Percentiles rank a stretch among this genome's conserved stretches.
Evolutionary conservation across 2,329 filamentous ascomycete genomes (phyloP).

Genomic region (Zymoseptoria passerinii): DNA sequence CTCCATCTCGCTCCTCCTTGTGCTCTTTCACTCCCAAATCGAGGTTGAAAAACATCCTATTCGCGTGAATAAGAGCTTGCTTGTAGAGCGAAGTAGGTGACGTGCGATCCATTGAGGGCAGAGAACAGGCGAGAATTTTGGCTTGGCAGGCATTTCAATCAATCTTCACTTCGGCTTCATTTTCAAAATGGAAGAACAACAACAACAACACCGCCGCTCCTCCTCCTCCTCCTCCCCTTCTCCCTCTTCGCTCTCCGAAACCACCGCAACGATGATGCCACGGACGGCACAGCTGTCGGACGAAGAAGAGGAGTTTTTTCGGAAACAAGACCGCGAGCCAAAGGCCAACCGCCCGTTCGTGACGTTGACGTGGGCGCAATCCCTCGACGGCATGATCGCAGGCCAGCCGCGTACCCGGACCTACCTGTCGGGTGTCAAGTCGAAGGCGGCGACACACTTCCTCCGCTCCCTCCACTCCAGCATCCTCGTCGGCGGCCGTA

Average conservation of each 20-base stretch:
- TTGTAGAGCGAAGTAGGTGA: background rate
- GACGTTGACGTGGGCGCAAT: conserved; percentile 84
- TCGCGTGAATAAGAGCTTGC: background rate
- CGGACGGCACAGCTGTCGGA: conserved; percentile 23
- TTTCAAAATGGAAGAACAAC: background rate
- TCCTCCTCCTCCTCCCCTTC: background rate
- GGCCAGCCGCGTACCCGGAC: conserved; percentile 74
- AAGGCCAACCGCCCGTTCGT: conserved; percentile 42
- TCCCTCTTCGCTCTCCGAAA: background rate
- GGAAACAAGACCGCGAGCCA: background rate
- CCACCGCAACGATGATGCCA: background rate
- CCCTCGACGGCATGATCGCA: conserved; percentile 73
- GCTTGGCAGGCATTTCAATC: background rate
- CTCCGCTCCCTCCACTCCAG: conserved; percentile 74
- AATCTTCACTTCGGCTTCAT: background rate
- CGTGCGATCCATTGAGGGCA: background rate
- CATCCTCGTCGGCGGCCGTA: conserved; percentile 78
- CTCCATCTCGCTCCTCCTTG: background rate
- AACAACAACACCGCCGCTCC: background rate
- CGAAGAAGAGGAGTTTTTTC: conserved; percentile 31
- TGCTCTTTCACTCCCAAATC: background rate
- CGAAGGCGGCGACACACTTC: conserved; percentile 90
- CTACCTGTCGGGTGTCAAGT: conserved; percentile 68
- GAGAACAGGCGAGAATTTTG: background rate
- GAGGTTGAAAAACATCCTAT: background rate